phyloP scores from a whole-genome alignment of 331 rosid species.

The Malus hybrid region DNA sequence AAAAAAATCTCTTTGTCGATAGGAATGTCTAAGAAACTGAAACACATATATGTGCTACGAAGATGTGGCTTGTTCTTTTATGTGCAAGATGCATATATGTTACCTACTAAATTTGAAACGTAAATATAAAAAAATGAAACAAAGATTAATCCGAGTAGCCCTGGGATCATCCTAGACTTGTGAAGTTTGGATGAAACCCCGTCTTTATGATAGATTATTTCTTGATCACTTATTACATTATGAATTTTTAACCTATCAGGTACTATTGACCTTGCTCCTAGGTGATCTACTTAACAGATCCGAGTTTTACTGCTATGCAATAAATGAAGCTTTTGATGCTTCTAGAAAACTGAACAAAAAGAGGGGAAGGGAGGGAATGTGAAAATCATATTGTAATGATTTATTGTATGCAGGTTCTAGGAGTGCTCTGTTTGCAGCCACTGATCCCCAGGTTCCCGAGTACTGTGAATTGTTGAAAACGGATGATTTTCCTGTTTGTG shows the following conservation, averaged over 20 bases:
- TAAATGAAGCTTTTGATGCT: background rate
- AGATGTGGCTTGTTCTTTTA: background rate
- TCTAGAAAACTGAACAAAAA: background rate
- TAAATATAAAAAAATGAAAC: too few relatives aligned
- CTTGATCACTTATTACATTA: background rate
- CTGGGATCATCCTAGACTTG: too few relatives aligned
- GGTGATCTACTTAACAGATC: background rate
- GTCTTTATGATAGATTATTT: background rate
- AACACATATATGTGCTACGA: background rate
- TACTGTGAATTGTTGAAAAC: slow-evolving; percentile 83
- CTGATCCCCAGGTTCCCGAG: slow-evolving; percentile 85
- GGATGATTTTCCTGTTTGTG: slow-evolving; percentile 87
- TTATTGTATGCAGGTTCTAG: slow-evolving; percentile 63
- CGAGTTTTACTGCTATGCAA: background rate
- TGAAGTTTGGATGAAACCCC: background rate
- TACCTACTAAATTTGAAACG: too few relatives aligned
- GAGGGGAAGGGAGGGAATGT: background rate
- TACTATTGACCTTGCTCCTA: background rate
- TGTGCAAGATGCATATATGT: background rate
- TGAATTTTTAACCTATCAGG: background rate
- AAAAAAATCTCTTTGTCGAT: background rate
- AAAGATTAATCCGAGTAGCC: background rate
- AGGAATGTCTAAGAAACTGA: background rate
- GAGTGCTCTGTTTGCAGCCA: slow-evolving; percentile 86
- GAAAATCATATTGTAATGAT: background rate